Evolutionary conservation across 2,329 filamentous ascomycete genomes (phyloP), one percentile per base, ranked within the genome.

Genomic region (Ophiocordyceps unilateralis): DNA sequence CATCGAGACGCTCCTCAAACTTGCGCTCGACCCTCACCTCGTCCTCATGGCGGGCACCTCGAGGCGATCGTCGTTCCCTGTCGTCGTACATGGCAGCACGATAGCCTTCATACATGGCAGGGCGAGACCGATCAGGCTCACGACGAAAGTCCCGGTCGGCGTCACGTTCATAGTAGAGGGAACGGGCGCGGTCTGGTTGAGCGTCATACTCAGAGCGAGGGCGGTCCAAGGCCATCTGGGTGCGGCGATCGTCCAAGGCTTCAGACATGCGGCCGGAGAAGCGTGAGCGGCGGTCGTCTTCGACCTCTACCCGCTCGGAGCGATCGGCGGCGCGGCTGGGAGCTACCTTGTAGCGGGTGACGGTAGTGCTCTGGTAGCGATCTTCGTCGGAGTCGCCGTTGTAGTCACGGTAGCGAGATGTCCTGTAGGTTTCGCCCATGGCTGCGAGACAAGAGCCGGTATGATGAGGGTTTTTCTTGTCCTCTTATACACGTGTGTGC

Each of bases 21-120:
- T 69, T 69, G 50, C 69, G 70, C 50, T 77, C 71, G 47, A 76
- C 58, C 43, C 69, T 67, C 30, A 76, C 50, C 21, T 77, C 72
- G 42, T 67, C 67, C 22, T 70, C 67, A 30, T 66, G 64, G 17
- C 67, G 39, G 53, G 57, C 62, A 24, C 62, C 41, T 17, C 34
- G 61, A 24, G 55, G 56, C 26, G 61, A 59, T 40, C 58, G 62
- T 28, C 62, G 59, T 5, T 69, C 64, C 59, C 67, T 68, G 40
- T 71, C 67, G 44, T 66, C 64, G 46, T 61, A 65, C 17, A 36
- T 36, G 32, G 32, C 32, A 17, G 32, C 10, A 11, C 32, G 32
- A 36, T 36, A 36, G 32, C 32, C 32, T 19, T 36, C 32, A n/a
- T 36, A 36, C 32, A 36, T 20, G 32, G 32, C 32, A 24, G 60